Conservation (phyloP, 1,284 basidiomycete genomes). For the Puccinia coronata region DNA sequence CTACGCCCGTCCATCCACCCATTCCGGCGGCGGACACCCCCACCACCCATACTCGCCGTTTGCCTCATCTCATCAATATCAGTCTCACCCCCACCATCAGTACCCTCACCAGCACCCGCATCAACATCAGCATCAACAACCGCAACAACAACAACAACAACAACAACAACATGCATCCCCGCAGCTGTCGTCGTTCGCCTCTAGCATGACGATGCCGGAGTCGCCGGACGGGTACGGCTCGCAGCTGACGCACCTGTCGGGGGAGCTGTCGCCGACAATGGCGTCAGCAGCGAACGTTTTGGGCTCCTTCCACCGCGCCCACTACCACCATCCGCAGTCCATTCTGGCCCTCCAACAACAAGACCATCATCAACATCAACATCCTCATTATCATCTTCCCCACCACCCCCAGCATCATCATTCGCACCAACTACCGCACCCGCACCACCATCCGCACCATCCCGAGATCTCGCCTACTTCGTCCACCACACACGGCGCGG, state of each 20-base stretch:
- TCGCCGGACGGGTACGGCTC: slow-evolving; percentile 35
- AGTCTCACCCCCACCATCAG: background rate
- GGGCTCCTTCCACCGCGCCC: slow-evolving; percentile 43
- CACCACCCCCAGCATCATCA: slow-evolving; percentile 42
- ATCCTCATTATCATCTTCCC: background rate
- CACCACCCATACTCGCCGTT: slow-evolving; percentile 19
- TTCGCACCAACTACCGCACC: slow-evolving; percentile 24
- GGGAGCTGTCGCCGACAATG: slow-evolving; percentile 46
- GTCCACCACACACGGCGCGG: background rate
- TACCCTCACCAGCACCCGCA: slow-evolving; percentile 4
- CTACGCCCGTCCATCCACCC: slow-evolving; percentile 22
- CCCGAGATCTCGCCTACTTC: slow-evolving; percentile 5
- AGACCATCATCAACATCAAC: background rate
- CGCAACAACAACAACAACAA: background rate
- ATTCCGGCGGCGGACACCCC: no score
- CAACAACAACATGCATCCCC: slow-evolving; percentile 6
- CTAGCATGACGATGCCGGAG: slow-evolving; percentile 17
- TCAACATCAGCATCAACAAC: background rate
- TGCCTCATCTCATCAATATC: background rate
- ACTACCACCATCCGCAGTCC: slow-evolving; percentile 43
- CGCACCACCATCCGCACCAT: background rate
- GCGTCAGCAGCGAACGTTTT: slow-evolving; percentile 39
- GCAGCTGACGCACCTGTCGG: slow-evolving; percentile 27
- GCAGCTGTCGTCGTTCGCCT: slow-evolving; percentile 21
- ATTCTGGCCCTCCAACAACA: slow-evolving; percentile 27